A percentile compares a stretch with the other conserved stretches of the same genome.
Conservation (phyloP, 1,284 basidiomycete species). For the Cryptococcus wingfieldii region DNA sequence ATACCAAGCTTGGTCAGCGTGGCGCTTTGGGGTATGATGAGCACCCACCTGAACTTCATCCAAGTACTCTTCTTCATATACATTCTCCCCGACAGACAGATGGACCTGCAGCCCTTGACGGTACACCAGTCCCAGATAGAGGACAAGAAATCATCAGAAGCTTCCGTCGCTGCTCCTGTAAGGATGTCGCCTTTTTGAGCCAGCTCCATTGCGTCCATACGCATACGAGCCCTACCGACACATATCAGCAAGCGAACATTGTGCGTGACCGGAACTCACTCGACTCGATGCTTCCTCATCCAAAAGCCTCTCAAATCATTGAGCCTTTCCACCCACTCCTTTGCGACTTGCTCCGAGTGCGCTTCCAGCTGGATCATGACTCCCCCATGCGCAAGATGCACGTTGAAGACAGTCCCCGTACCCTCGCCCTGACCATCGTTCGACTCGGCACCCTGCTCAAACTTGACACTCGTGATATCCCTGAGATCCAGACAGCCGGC, state of each 20-base stretch:
- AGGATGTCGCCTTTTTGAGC: slow-evolving; percentile 18
- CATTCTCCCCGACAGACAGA: slow-evolving; percentile 36
- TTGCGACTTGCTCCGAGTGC: slow-evolving; percentile 23
- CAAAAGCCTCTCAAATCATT: slow-evolving; percentile 34
- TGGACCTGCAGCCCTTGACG: slow-evolving; percentile 39
- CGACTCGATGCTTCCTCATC: slow-evolving; percentile 38
- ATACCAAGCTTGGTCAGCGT: not conserved
- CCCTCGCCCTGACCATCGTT: not conserved
- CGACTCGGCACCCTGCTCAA: slow-evolving; percentile 4
- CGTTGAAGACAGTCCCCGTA: slow-evolving; percentile 26
- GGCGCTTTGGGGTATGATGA: not conserved
- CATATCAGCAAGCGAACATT: too few species aligned
- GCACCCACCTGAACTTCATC: slow-evolving; percentile 41
- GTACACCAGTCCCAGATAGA: slow-evolving; percentile 48
- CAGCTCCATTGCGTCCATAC: slow-evolving; percentile 38
- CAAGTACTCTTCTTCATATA: slow-evolving; percentile 34
- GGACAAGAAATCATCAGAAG: slow-evolving; percentile 17
- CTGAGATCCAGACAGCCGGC: slow-evolving; percentile 42
- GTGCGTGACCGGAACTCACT: slow-evolving; percentile 23
- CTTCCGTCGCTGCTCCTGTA: slow-evolving; percentile 18
- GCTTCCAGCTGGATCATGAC: slow-evolving; percentile 27
- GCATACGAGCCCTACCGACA: slow-evolving; percentile 31
- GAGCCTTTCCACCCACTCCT: slow-evolving; percentile 43
- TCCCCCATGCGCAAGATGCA: slow-evolving; percentile 20
- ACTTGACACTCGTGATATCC: slow-evolving; percentile 25